Evolutionary conservation across 768 basidiomycete genomes (phyloP).

Genomic region (Kwoniella sp.): DNA sequence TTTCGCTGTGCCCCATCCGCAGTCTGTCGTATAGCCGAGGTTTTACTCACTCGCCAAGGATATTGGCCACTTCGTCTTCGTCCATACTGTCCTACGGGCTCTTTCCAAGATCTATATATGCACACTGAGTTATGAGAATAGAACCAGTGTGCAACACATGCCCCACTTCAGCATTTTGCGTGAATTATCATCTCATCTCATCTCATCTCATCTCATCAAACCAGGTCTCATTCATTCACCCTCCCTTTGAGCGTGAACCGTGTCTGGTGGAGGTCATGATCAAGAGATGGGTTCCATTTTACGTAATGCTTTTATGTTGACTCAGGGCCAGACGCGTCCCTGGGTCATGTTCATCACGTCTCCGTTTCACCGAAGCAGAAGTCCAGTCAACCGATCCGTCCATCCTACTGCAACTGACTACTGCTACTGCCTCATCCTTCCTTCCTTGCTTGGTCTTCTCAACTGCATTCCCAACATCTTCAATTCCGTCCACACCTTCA

Average conservation of each 20-base stretch:
- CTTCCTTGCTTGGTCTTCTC: not conserved
- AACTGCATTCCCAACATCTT: not conserved
- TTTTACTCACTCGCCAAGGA: slow-evolving; percentile 26
- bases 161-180: no score
- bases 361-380: not conserved
- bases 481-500: not conserved
- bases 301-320: not conserved
- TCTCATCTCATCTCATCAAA: not conserved
- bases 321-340: not conserved
- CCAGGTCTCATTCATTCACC: not conserved
- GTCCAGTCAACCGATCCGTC: slow-evolving; percentile 3
- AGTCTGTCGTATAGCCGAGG: not conserved
- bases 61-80: slow-evolving; percentile 25
- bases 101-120: no score
- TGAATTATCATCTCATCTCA: not conserved
- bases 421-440: no score
- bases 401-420: no score
- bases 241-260: no score
- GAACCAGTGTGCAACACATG: no score
- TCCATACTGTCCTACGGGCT: slow-evolving; percentile 9
- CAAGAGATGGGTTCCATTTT: no score
- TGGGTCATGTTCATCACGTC: slow-evolving; percentile 3
- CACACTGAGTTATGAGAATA: no score
- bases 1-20: no score
- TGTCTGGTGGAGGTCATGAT: not conserved